Base-by-base conservation (phyloP, 805 yeast species). In the Starmera dryadoides region DNA sequence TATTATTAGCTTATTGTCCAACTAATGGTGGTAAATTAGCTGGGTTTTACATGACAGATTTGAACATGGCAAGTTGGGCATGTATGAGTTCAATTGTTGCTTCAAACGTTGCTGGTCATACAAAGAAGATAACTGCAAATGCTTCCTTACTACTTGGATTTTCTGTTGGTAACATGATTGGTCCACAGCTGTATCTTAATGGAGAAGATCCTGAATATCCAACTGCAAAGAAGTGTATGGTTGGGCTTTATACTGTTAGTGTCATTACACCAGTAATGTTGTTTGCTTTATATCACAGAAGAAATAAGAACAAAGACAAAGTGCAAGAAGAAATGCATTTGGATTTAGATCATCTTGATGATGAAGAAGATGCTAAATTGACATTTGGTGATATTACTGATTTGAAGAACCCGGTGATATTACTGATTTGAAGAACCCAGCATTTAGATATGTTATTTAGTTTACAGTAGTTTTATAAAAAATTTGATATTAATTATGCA, bases 171-270 rank as follows among this genome's bases (percentile, higher is more conserved):
- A 78, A 81, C 55, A 63, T 82, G 31, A 71, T 80, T 41, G 91
- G 89, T 3, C 88, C 93, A 6, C 87, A 81, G 58, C 69, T 83
- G 16, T 84, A 83, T 62, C 68, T 65, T 42, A 59, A 71, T 0
- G 46, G 58, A 6, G 75, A 81, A 42, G 79, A 75, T n/a, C 88
- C 88, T 7, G 52, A 58, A 30, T 84, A 81, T 50, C 59, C 55
- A 7, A 72, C 75, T 22, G 83, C 80, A 3, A 76, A 76, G 44
- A 63, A 68, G 20, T 64, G 75, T 3, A 64, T 76, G 53, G 66
- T 75, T 41, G 70, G 64, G 10, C 64, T 77, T 34, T 72, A 73
- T 47, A 58, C 64, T 11, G 63, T 52, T 11, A 56, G 71, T 40
- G 59, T 67, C 10, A 53, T 62, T 14, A 48, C 64, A 10, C 48